phyloP scores from a whole-genome alignment of 2,329 filamentous ascomycete genomes.

The Raffaelea albimanens region DNA sequence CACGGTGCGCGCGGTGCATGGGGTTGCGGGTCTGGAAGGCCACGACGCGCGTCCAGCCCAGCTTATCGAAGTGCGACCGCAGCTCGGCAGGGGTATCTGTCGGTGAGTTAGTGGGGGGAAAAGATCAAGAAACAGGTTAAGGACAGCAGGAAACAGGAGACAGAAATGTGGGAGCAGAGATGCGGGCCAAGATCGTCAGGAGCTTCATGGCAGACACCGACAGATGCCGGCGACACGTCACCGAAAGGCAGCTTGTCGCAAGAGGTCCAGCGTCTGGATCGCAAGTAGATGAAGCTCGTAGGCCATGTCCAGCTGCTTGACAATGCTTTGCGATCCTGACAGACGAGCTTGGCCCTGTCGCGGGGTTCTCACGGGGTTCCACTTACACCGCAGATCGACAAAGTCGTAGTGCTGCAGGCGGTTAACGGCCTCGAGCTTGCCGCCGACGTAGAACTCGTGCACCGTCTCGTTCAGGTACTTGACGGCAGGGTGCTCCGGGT shows the following conservation, averaged over 20 bases:
- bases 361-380: too few species aligned
- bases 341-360: too few species aligned
- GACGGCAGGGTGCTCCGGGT: conserved; percentile 85
- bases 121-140: neutral
- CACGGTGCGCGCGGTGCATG: conserved; percentile 97
- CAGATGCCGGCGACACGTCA: too few species aligned
- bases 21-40: conserved; percentile 99
- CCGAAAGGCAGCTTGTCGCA: too few species aligned
- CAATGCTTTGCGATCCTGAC: too few species aligned
- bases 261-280: too few species aligned
- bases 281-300: too few species aligned
- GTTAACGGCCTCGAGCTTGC: conserved; percentile 92
- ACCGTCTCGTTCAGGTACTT: conserved; percentile 77
- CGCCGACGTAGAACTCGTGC: conserved; percentile 86
- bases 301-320: too few species aligned
- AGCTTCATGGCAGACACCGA: too few species aligned
- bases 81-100: conserved; percentile 87
- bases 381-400: conserved; percentile 68
- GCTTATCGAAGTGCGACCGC: conserved; percentile 96
- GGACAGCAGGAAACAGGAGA: conserved; percentile 9
- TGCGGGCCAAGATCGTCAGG: neutral
- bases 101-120: neutral
- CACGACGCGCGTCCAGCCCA: conserved; percentile 94
- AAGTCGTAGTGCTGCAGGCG: conserved; percentile 98
- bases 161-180: conserved; percentile 41